A percentile compares a stretch with the other conserved stretches of the same genome.
Conservation (phyloP, 1,284 basidiomycete genomes). For the Exobasidium rhododendri region DNA sequence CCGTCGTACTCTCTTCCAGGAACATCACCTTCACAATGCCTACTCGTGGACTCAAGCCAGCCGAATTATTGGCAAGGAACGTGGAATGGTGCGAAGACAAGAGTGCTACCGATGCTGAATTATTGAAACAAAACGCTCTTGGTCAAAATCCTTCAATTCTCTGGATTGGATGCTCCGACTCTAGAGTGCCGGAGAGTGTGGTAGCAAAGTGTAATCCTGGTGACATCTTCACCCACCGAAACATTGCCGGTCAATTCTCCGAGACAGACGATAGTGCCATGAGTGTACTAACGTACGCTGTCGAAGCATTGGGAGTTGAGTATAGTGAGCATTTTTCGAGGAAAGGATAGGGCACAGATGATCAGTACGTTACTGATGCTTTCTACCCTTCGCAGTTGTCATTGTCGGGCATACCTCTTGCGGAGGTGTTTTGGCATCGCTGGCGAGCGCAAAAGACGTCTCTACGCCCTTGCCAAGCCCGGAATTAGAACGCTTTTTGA, state of each 20-base stretch:
- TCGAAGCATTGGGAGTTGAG: slow-evolving; percentile 73
- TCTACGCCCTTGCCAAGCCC: slow-evolving; percentile 24
- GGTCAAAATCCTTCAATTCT: slow-evolving; percentile 73
- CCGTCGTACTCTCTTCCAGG: too few relatives aligned
- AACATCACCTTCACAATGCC: not conserved
- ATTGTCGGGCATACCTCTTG: slow-evolving; percentile 59
- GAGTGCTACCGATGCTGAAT: slow-evolving; percentile 60
- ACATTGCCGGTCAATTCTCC: slow-evolving; percentile 63
- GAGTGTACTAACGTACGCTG: slow-evolving; percentile 76
- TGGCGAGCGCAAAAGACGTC: slow-evolving; percentile 28
- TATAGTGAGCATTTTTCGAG: slow-evolving; percentile 65
- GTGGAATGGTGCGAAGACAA: slow-evolving; percentile 32
- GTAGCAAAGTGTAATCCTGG: slow-evolving; percentile 47
- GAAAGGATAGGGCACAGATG: not conserved
- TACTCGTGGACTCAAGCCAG: not conserved
- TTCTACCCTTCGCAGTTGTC: slow-evolving; percentile 61
- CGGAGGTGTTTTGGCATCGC: slow-evolving; percentile 56
- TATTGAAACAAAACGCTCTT: slow-evolving; percentile 64
- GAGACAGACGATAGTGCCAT: slow-evolving; percentile 72
- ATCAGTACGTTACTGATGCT: too few relatives aligned
- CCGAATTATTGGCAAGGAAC: slow-evolving; percentile 31
- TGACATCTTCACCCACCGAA: slow-evolving; percentile 54
- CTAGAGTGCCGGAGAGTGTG: slow-evolving; percentile 59
- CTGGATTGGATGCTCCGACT: slow-evolving; percentile 63
- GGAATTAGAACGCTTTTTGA: slow-evolving; percentile 42